phyloP scores from a whole-genome alignment of 345 rosid species.

The Toxicodendron radicans region DNA sequence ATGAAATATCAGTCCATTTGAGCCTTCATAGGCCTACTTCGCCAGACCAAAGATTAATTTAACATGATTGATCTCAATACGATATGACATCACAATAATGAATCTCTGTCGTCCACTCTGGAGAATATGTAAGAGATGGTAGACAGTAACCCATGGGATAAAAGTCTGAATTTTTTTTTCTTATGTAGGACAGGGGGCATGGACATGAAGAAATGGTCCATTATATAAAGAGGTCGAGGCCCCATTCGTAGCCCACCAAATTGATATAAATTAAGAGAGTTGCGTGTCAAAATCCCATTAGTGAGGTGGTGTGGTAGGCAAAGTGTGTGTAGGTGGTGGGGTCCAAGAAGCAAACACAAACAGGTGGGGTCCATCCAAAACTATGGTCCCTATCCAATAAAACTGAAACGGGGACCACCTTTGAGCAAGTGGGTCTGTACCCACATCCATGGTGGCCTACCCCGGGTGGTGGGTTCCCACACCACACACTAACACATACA shows the following conservation, averaged over 20 bases:
- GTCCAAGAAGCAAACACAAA: background rate
- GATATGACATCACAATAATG: no score
- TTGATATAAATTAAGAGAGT: background rate
- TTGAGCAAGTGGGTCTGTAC: conserved; percentile 31
- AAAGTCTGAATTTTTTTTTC: background rate
- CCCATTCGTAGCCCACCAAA: background rate
- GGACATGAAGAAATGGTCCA: background rate
- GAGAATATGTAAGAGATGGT: background rate
- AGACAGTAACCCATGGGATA: background rate
- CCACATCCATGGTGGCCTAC: conserved; percentile 10
- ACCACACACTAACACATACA: background rate
- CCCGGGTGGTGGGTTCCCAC: conserved; percentile 15
- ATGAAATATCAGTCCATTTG: background rate
- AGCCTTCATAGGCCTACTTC: background rate
- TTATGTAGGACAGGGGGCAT: background rate
- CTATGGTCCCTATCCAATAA: background rate
- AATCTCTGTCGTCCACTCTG: background rate
- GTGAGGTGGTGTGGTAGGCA: conserved; percentile 7
- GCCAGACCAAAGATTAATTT: no score
- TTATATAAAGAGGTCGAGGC: background rate
- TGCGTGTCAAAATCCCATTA: conserved; percentile 6
- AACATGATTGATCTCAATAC: no score
- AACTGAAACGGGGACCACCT: conserved; percentile 18
- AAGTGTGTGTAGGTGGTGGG: background rate
- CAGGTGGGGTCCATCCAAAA: background rate